Evolutionary conservation across 169 alveolate species (phyloP).

Genomic region (Cryptosporidium ryanae): DNA sequence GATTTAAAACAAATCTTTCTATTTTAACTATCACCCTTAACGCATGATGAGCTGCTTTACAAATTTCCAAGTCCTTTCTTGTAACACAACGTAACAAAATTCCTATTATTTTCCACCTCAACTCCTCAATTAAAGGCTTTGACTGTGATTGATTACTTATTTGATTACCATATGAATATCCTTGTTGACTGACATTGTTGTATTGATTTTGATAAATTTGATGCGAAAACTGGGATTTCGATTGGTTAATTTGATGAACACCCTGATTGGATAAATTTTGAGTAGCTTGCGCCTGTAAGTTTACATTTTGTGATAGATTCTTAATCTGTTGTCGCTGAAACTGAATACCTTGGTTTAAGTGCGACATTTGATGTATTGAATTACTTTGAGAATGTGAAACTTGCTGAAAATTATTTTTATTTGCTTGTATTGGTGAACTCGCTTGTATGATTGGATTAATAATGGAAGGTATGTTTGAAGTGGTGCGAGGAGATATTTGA

Average conservation of each 20-base stretch:
- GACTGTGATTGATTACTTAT: slow-evolving; percentile 2
- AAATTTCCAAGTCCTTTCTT: slow-evolving; percentile 67
- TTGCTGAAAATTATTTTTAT: neutral
- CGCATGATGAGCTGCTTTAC: slow-evolving; percentile 71
- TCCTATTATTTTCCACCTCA: slow-evolving; percentile 70
- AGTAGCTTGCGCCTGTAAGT: slow-evolving; percentile 5
- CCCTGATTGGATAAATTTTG: neutral
- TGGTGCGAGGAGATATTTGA: slow-evolving; percentile 18
- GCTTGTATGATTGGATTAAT: slow-evolving; percentile 20
- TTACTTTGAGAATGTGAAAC: neutral
- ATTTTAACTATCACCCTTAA: slow-evolving; percentile 58
- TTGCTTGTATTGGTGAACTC: slow-evolving; percentile 1
- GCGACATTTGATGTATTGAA: slow-evolving; percentile 1
- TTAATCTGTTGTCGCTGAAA: slow-evolving; percentile 19
- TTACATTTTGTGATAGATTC: slow-evolving; percentile 1
- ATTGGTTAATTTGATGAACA: slow-evolving; percentile 16
- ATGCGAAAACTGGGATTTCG: slow-evolving; percentile 33
- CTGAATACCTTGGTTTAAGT: slow-evolving; percentile 1
- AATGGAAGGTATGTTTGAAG: slow-evolving; percentile 43
- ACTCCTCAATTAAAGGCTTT: slow-evolving; percentile 39
- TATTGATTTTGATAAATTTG: slow-evolving; percentile 33
- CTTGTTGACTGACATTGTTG: slow-evolving; percentile 27
- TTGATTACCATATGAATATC: slow-evolving; percentile 1
- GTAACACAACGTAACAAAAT: slow-evolving; percentile 70
- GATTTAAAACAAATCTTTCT: slow-evolving; percentile 38